Evolutionary conservation across 495 filamentous ascomycete genomes (phyloP), one percentile per base, ranked within the genome.

Genomic region (Neurospora sp.): DNA sequence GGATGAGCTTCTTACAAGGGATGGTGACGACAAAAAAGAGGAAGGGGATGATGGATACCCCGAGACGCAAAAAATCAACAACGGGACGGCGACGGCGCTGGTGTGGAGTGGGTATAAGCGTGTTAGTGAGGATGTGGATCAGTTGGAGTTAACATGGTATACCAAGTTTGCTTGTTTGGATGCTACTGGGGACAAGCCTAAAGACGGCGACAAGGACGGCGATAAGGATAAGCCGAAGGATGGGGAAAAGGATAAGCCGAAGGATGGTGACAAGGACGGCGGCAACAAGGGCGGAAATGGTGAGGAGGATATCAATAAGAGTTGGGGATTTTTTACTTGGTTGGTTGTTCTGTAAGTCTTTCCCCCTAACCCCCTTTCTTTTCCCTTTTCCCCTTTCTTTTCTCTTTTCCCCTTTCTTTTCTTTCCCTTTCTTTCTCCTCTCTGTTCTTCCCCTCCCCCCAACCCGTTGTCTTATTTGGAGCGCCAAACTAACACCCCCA

Each of bases 291-390:
- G 28, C 6, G 54, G 71, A 19, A 74, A 73, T 15, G 81, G 59
- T 7, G 34, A 59, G 31, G 70, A 75, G 66, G 62, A 84, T 72
- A 74, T 80, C 31, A 77, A 81, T 43, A 76, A 78, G 10, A 82
- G 86, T 71, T 98, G 95, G 96, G 96, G 96, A 0, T 95, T 97
- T 83, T 98, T 99, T 80, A 97, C 96, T 11, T 99, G 96, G 96
- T 85, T 98, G 75, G 90, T 98, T 74, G 92, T 99, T 76, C 91
- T 99, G 95, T 97, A 84, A 86, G 93, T 89, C n/a, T 62, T n/a
- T n/a, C n/a, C n/a, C 73, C 5, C 71, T n/a, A n/a, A 37, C 69
- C 5, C 17, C 5, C 5, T n/a, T 43, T 8, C 42, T 9, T 43
- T 9, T 9, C 39, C 69, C 74, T 48, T 5, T 40, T 13, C 11